These are phyloP conservation scores for Cyberlindnera mrakii DNA, from an alignment of 805 yeast species.

Conservation along the genomic window DNA sequence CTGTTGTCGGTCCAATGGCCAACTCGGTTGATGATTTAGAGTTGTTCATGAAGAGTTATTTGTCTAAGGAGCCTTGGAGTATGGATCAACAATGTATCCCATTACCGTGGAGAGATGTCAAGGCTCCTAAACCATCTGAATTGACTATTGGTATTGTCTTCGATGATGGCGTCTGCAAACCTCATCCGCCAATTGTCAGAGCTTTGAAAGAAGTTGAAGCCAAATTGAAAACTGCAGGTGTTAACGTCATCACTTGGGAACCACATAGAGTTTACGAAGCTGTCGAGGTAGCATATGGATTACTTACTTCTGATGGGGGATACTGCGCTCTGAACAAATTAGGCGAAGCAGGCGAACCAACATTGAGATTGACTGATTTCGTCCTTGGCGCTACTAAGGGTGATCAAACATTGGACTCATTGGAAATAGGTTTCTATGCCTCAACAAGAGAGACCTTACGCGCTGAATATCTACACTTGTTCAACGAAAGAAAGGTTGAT, in stretches of 20 bases:
- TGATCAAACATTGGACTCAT: constrained; percentile 35
- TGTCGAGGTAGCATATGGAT: not conserved
- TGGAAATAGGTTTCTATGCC: constrained; percentile 53
- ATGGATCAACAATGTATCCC: constrained; percentile 34
- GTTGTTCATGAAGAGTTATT: constrained; percentile 25
- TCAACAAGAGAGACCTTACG: constrained; percentile 51
- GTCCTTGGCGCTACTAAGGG: constrained; percentile 54
- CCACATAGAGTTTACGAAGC: constrained; percentile 5
- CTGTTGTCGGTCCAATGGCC: constrained; percentile 39
- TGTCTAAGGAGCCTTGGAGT: constrained; percentile 34
- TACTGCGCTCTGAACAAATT: not conserved
- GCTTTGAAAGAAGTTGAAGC: constrained; percentile 31
- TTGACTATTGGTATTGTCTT: constrained; percentile 34
- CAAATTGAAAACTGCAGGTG: constrained; percentile 30
- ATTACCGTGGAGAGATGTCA: constrained; percentile 24
- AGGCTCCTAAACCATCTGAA: constrained; percentile 24
- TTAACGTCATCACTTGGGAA: constrained; percentile 32
- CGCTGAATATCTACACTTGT: constrained; percentile 46
- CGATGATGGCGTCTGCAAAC: constrained; percentile 38
- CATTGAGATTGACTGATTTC: constrained; percentile 46
- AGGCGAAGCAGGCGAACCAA: constrained; percentile 6
- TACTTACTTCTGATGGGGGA: constrained; percentile 8
- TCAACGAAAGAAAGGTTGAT: constrained; percentile 52
- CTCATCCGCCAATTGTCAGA: constrained; percentile 45
- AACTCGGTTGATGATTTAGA: constrained; percentile 31